phyloP scores from a whole-genome alignment of 345 rosid genomes.

The Syzygium aromaticum region DNA sequence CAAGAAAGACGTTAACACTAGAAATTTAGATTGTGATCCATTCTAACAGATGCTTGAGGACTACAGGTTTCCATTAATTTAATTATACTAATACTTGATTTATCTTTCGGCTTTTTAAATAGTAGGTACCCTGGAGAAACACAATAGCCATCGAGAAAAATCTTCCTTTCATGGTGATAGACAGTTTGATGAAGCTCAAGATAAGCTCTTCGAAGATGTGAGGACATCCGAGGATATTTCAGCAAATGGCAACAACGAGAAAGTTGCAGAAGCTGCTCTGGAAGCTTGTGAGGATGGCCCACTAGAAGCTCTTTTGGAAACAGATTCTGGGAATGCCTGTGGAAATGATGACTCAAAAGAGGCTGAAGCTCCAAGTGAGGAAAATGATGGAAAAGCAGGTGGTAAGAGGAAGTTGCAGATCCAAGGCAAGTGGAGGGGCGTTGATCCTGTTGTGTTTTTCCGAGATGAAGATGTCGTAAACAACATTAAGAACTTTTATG shows the following conservation, averaged over 20 bases:
- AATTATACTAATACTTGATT: neutral
- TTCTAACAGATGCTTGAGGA: neutral
- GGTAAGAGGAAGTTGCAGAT: conserved; percentile 79
- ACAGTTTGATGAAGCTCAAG: conserved; percentile 13
- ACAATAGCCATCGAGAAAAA: conserved; percentile 39
- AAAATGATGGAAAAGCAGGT: conserved; percentile 28
- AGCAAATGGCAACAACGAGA: conserved; percentile 24
- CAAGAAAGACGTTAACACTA: neutral
- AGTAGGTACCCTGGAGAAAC: conserved; percentile 5
- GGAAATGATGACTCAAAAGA: conserved; percentile 26
- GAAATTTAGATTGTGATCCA: neutral
- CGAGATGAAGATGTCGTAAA: conserved; percentile 55
- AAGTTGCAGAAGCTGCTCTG: conserved; percentile 18
- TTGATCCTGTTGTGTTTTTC: conserved; percentile 83
- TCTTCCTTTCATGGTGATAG: conserved; percentile 18
- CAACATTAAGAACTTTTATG: conserved; percentile 72
- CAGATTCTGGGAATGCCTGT: conserved; percentile 14
- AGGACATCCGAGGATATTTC: conserved; percentile 15
- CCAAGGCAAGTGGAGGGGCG: conserved; percentile 93
- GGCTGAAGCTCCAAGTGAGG: conserved; percentile 12
- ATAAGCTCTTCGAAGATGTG: conserved; percentile 20
- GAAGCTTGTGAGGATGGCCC: conserved; percentile 30
- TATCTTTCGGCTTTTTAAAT: neutral
- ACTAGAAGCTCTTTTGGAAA: conserved; percentile 13
- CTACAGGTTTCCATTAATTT: neutral